phyloP scores from a whole-genome alignment of 2,329 filamentous ascomycete species.

The Rhynchosporium agropyri region DNA sequence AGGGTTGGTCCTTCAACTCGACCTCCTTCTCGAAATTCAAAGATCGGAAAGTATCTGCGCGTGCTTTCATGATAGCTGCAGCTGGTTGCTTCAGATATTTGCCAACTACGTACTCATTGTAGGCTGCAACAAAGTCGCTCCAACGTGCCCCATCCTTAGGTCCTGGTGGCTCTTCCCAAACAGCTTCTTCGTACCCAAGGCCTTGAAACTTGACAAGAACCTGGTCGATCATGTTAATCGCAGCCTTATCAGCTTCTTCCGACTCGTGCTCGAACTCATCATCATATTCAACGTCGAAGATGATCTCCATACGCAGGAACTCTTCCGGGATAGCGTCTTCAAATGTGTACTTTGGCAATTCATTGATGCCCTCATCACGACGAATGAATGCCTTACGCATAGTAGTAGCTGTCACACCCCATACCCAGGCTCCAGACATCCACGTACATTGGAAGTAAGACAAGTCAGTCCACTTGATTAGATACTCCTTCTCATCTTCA shows the following conservation, averaged over 20 bases:
- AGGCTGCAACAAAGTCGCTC: conserved; percentile 79
- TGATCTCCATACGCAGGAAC: conserved; percentile 81
- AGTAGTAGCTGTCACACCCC: conserved; percentile 61
- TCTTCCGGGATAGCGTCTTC: conserved; percentile 87
- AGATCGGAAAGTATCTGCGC: conserved; percentile 67
- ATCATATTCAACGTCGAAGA: conserved; percentile 78
- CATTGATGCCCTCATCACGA: conserved; percentile 60
- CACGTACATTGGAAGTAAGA: conserved; percentile 85
- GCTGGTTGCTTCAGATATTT: conserved; percentile 66
- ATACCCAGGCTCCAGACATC: conserved; percentile 90
- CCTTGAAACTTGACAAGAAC: conserved; percentile 92
- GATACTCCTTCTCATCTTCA: conserved; percentile 86
- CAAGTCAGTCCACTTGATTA: conserved; percentile 81
- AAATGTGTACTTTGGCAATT: conserved; percentile 67
- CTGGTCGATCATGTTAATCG: conserved; percentile 71
- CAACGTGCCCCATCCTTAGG: conserved; percentile 67
- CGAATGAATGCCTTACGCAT: conserved; percentile 80
- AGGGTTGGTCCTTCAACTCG: conserved; percentile 72
- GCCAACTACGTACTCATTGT: conserved; percentile 82
- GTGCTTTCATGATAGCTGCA: conserved; percentile 63
- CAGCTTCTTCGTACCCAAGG: conserved; percentile 83
- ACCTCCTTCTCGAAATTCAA: conserved; percentile 67
- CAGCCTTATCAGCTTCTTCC: conserved; percentile 70
- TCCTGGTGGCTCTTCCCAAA: conserved; percentile 82
- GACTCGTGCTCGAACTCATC: conserved; percentile 55